Base-by-base conservation (phyloP, 2,329 filamentous ascomycete genomes). In the Chrysoporthe austroafricana region DNA sequence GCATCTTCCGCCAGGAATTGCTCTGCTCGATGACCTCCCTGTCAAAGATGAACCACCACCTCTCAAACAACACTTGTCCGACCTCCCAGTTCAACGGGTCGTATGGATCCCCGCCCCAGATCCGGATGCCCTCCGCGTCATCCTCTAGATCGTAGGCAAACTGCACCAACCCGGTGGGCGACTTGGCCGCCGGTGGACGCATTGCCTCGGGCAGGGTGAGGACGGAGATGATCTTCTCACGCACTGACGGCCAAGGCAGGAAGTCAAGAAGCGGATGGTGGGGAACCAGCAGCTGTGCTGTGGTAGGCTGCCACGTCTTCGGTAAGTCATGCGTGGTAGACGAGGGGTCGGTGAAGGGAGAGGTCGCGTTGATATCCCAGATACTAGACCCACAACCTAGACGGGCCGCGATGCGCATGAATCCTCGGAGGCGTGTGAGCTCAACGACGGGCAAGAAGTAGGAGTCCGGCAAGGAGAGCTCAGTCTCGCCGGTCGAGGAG, bases 11-110 rank as follows among this genome's bases (percentile, higher is more conserved):
- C 79, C 81, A 80, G 62, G 79, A 76, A 74, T 89, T 88, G 72
- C 85, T 86, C 63, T 80, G 80, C 57, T 83, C 80, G n/a, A 89
- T 75, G 18, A 88, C 80, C 13, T 78, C 77, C 9, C 79, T 74
- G 72, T 89, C 86, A 73, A 89, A 84, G 46, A 86, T 75, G 76
- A 86, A 88, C 85, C 85, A 89, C 86, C 86, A 89, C 52, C 82
- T 80, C 74, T 84, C 81, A 74, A 88, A 88, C 32, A 88, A 75
- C n/a, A 81, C 72, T 74, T 88, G 85, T 1, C 86, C 86, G 14
- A 88, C 79, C 74, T 89, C 86, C 86, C 86, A 89, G 42, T 78
- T 79, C 34, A 74, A 73, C 6, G 79, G 76, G 61, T 84, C 79
- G 69, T 82, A 84, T 26, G 84, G 82, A 69, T 87, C 83, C 0